Evolutionary conservation across 1,284 basidiomycete genomes (phyloP).

Genomic region (Ceratobasidium sp.): DNA sequence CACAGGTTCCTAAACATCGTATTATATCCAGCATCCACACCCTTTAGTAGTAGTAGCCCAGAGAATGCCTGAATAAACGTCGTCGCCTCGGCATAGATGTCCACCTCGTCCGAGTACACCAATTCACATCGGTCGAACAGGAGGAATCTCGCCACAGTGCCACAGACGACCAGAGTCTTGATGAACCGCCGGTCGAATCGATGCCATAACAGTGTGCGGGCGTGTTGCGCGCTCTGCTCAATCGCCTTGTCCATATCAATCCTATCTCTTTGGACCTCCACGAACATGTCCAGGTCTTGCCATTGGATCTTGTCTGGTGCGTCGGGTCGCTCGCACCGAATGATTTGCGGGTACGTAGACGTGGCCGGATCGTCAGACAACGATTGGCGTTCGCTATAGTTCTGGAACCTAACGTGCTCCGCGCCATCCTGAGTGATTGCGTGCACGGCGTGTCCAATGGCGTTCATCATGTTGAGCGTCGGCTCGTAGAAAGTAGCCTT

Average conservation of each 20-base stretch:
- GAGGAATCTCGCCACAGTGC: background rate
- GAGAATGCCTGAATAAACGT: slow-evolving; percentile 1
- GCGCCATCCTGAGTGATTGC: background rate
- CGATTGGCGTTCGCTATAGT: background rate
- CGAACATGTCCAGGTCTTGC: background rate
- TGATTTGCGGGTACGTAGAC: background rate
- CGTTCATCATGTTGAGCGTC: background rate
- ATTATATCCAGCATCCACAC: slow-evolving; percentile 4
- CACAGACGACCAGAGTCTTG: background rate
- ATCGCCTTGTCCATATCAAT: background rate
- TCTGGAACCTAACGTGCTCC: background rate
- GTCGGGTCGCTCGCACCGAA: background rate
- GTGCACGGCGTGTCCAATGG: background rate
- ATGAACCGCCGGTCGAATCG: slow-evolving; percentile 13
- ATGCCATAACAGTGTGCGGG: slow-evolving; percentile 5
- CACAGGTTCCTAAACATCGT: background rate
- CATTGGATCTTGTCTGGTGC: slow-evolving; percentile 4
- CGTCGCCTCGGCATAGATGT: background rate
- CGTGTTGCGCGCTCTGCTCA: background rate
- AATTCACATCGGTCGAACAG: slow-evolving; percentile 9
- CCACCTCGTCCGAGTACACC: slow-evolving; percentile 1
- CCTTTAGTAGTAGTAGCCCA: background rate
- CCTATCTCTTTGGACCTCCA: background rate
- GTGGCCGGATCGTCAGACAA: background rate
- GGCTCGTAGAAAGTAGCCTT: background rate